These are phyloP conservation scores for Sisymbrium irio DNA, from an alignment of 345 rosid species.

Conservation along the genomic window DNA sequence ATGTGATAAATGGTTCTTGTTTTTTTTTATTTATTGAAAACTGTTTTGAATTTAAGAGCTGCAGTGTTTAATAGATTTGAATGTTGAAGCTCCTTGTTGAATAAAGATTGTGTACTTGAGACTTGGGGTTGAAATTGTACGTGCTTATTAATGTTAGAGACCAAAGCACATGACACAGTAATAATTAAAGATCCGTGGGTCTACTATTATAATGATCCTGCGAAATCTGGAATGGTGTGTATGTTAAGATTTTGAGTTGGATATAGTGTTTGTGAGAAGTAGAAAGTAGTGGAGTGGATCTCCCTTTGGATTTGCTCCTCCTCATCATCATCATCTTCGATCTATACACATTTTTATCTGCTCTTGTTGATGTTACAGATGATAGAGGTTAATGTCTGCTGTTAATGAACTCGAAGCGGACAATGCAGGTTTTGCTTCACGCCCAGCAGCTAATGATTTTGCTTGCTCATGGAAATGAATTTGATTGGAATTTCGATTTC, in stretches of 20 bases:
- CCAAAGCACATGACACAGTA: background rate
- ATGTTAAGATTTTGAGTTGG: background rate
- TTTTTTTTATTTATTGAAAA: background rate
- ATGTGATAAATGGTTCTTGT: constrained; percentile 1
- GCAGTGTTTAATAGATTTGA: background rate
- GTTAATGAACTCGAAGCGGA: background rate
- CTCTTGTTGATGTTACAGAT: background rate
- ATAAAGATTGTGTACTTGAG: background rate
- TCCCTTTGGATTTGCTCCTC: background rate
- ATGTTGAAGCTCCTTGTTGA: background rate
- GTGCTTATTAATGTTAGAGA: background rate
- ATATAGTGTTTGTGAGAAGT: background rate
- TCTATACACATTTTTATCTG: background rate
- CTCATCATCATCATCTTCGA: background rate
- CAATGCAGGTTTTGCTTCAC: background rate
- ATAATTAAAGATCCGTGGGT: background rate
- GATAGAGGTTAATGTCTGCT: background rate
- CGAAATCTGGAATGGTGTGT: too few species aligned
- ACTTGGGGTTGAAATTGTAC: background rate
- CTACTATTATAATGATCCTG: background rate
- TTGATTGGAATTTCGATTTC: background rate
- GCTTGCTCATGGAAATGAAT: background rate
- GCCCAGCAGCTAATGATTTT: background rate
- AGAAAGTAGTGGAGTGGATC: background rate
- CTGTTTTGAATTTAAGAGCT: background rate